Evolutionary conservation across 345 rosid species (phyloP).

Genomic region (Sisymbrium irio): DNA sequence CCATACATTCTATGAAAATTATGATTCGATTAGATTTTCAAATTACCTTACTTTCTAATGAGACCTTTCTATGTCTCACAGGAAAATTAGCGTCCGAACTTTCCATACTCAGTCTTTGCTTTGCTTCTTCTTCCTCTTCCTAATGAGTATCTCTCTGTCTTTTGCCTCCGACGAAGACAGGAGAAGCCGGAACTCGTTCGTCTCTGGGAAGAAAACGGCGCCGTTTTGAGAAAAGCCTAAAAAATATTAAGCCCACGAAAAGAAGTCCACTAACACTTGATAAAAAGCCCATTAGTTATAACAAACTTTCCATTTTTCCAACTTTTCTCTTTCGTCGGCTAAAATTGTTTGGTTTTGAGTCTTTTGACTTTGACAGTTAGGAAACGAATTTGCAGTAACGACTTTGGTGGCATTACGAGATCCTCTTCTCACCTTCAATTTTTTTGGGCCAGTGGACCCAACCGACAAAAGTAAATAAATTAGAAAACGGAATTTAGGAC

Average conservation of each 20-base stretch:
- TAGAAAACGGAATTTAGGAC: not conserved
- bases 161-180: not conserved
- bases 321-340: no score
- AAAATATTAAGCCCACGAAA: not conserved
- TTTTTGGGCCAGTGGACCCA: not conserved
- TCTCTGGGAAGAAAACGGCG: not conserved
- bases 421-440: not conserved
- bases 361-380: not conserved
- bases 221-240: not conserved
- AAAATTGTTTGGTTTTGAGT: not conserved
- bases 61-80: slow-evolving; percentile 44
- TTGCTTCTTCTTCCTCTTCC: not conserved
- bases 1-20: no score
- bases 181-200: not conserved
- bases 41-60: slow-evolving; percentile 51
- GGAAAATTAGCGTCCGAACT: slow-evolving; percentile 44
- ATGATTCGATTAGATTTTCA: not conserved
- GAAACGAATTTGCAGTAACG: not conserved
- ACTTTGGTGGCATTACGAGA: not conserved
- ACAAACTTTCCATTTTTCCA: no score
- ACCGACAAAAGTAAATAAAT: not conserved
- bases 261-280: not conserved
- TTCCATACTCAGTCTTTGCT: slow-evolving; percentile 34
- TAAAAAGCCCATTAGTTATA: slow-evolving; percentile 7
- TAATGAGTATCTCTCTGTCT: not conserved